Percentiles rank a stretch among this genome's conserved stretches.
Conservation (phyloP, 2,329 filamentous ascomycete species). For the Colletotrichum paranaense region DNA sequence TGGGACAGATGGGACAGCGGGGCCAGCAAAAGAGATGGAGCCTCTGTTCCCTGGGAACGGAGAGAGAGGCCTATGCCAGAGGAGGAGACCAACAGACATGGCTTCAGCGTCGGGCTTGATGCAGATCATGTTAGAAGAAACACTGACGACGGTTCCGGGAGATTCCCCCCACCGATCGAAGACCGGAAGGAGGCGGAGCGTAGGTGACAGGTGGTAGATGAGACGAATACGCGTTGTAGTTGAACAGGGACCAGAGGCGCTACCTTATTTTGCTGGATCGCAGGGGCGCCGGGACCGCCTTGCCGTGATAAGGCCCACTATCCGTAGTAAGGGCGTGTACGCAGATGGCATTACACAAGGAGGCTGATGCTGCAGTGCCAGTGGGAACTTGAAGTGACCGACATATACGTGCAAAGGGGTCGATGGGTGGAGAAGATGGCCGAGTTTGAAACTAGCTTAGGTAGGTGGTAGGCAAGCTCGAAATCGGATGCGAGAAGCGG, state of each 20-base stretch:
- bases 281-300: slow-evolving; percentile 19
- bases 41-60: not conserved
- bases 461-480: not conserved
- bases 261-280: slow-evolving; percentile 32
- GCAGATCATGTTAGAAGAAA: slow-evolving; percentile 39
- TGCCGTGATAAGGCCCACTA: slow-evolving; percentile 14
- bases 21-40: not conserved
- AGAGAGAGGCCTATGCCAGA: not conserved
- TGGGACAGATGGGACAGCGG: slow-evolving; percentile 8
- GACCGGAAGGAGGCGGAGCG: slow-evolving; percentile 41
- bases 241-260: slow-evolving; percentile 21
- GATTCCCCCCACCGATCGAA: slow-evolving; percentile 38
- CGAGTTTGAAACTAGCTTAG: slow-evolving; percentile 20
- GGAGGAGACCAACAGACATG: slow-evolving; percentile 11
- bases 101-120: slow-evolving; percentile 31
- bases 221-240: slow-evolving; percentile 38
- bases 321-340: slow-evolving; percentile 7
- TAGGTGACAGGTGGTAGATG: slow-evolving; percentile 38
- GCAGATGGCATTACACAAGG: not conserved
- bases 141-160: slow-evolving; percentile 33
- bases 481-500: slow-evolving; percentile 20
- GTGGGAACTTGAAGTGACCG: not conserved
- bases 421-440: slow-evolving; percentile 15
- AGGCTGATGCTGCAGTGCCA: slow-evolving; percentile 10
- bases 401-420: slow-evolving; percentile 22